Evolutionary conservation across 169 alveolate genomes (phyloP).

Genomic region (Perkinsus olseni): DNA sequence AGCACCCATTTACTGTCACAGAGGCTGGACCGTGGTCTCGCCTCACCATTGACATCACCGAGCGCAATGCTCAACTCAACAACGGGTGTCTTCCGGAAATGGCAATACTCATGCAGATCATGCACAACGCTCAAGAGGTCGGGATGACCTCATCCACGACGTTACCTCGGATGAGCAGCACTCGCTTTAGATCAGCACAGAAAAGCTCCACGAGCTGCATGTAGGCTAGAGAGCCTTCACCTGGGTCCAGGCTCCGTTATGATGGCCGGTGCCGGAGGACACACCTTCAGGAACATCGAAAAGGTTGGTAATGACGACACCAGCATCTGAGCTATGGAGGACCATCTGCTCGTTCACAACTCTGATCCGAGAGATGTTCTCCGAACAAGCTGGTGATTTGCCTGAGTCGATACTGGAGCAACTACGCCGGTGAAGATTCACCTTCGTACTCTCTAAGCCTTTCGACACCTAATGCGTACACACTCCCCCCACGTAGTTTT

Average conservation of each 20-base stretch:
- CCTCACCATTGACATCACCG: too few species aligned
- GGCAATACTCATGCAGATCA: too few species aligned
- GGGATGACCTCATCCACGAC: background rate
- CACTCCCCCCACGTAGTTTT: too few species aligned
- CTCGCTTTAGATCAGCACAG: background rate
- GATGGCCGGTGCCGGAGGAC: background rate
- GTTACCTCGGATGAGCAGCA: background rate
- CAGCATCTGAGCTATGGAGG: background rate
- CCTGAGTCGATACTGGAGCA: background rate
- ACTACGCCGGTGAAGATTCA: background rate
- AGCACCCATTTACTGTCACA: background rate
- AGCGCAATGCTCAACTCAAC: too few species aligned
- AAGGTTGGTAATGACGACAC: background rate
- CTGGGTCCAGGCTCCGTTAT: background rate
- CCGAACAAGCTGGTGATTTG: background rate
- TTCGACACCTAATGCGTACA: background rate
- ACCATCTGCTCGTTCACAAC: background rate
- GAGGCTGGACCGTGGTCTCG: too few species aligned
- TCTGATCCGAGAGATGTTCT: background rate
- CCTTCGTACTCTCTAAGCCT: background rate
- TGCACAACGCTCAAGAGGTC: background rate
- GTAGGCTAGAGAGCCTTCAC: background rate
- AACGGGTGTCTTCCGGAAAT: too few species aligned
- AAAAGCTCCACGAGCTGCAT: background rate
- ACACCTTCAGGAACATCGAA: background rate